Conservation (phyloP, 495 filamentous ascomycete species). For the Annulohypoxylon maeteangense region DNA sequence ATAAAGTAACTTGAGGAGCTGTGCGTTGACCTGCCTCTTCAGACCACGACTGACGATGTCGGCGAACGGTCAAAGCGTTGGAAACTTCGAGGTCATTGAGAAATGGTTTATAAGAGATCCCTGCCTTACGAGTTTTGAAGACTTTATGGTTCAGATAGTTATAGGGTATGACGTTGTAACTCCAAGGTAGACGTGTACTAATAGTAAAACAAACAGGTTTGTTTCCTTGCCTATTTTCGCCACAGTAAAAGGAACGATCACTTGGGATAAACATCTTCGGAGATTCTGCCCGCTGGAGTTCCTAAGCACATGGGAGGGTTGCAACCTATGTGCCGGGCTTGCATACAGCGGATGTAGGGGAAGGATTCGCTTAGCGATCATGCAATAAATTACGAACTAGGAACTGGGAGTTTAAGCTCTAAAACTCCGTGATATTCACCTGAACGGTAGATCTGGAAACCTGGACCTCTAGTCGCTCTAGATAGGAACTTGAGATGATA, state of each 20-base stretch:
- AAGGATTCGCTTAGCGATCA: background rate
- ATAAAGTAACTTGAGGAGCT: constrained; percentile 1
- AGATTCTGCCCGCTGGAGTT: constrained; percentile 10
- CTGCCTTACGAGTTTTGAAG: background rate
- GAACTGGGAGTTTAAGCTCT: background rate
- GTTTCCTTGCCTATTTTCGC: background rate
- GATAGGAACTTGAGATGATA: background rate
- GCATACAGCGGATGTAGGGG: constrained; percentile 34
- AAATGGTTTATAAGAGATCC: constrained; percentile 1
- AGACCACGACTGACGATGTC: background rate
- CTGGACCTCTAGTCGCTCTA: background rate
- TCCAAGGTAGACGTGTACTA: too few species aligned
- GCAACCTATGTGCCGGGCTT: constrained; percentile 24
- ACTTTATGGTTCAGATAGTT: background rate
- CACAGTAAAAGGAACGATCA: background rate
- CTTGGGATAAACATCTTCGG: background rate
- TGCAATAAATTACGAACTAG: constrained; percentile 12
- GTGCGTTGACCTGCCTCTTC: constrained; percentile 13
- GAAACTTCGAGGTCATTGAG: background rate
- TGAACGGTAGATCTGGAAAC: background rate
- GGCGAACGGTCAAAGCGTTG: constrained; percentile 14
- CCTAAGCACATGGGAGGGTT: constrained; percentile 36
- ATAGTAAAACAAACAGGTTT: background rate
- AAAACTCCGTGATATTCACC: background rate
- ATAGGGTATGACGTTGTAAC: constrained; percentile 11